phyloP scores from a whole-genome alignment of 495 filamentous ascomycete species.

The Penicillium goetzii region DNA sequence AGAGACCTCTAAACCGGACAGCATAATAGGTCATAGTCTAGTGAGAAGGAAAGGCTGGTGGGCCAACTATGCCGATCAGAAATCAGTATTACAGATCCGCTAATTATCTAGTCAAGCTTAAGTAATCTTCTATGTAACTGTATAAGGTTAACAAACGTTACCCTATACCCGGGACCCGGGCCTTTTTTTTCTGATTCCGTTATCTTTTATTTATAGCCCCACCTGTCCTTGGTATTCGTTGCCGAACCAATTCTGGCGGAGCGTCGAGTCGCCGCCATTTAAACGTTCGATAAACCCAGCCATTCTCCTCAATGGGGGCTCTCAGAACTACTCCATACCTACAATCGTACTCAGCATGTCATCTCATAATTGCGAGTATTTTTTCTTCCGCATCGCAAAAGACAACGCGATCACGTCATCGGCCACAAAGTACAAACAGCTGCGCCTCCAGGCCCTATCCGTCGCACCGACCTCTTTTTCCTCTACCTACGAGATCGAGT shows the following conservation, averaged over 20 bases:
- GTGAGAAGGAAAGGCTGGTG: too few species aligned
- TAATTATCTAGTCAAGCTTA: too few species aligned
- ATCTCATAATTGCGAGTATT: background rate
- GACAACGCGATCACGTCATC: constrained; percentile 5
- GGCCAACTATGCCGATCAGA: too few species aligned
- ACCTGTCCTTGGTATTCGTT: background rate
- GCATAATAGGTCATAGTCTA: too few species aligned
- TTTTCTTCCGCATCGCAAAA: background rate
- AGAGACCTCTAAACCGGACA: too few species aligned
- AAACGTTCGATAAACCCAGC: background rate
- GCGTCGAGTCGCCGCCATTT: background rate
- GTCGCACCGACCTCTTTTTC: constrained; percentile 36
- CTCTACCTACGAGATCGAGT: constrained; percentile 40
- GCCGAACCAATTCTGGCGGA: background rate
- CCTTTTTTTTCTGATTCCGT: background rate
- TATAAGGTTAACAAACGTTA: too few species aligned
- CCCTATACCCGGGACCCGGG: too few species aligned
- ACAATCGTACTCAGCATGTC: background rate
- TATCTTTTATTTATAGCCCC: background rate
- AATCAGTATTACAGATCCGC: too few species aligned
- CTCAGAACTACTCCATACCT: background rate
- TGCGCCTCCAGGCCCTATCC: constrained; percentile 29
- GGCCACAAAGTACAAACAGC: constrained; percentile 32
- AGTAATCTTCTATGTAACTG: too few species aligned
- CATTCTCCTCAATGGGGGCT: background rate